Base-by-base conservation (phyloP, 2,329 filamentous ascomycete species). In the Calycina herbarum region DNA sequence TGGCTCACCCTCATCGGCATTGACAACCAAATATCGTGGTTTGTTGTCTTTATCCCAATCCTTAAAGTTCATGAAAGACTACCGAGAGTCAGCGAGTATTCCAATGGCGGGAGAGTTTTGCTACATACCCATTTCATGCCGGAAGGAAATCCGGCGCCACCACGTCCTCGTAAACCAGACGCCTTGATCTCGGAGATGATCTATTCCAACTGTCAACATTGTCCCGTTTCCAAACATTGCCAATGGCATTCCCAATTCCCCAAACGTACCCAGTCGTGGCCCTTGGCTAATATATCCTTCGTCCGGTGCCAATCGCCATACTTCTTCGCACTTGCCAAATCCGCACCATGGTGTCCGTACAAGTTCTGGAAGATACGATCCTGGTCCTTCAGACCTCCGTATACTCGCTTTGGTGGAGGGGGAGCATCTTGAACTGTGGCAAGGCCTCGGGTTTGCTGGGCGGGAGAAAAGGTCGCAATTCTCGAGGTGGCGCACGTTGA, bases 41-140 rank as follows among this genome's bases (percentile, higher is more conserved):
- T 96, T 96, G 74, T 81, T 90, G 79, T 98, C 95, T 82, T 99
- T 96, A 76, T 99, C 94, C 95, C 95, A 99, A 75, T 93, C 95
- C 82, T 97, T 97, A 85, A 94, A 94, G 85, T 99, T 99, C 95
- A 99, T 99, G 81, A 99, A 99, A 60, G 94, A 97, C 93, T 96
- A 76, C 54, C 38, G 24, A 67, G 58, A 69, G 66, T 70, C 61
- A 75, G 68, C 61, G 27, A 27, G 58, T 66, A n/a, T 20, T 11
- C 27, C 17, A 38, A 45, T 31, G 42, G 51, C 29, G 35, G 59
- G 11, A n/a, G 6, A 31, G 27, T 48, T 31, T 38, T 24, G 35
- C 56, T 72, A 83, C 88, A 73, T 88, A 96, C 93, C 92, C 95
- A 99, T 94, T 99, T 99, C 84, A 99, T 83, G 69, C 95, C 95